Evolutionary conservation across 2,329 filamentous ascomycete genomes (phyloP), one percentile per base, ranked within the genome.

Genomic region (Pseudocercospora vitis): DNA sequence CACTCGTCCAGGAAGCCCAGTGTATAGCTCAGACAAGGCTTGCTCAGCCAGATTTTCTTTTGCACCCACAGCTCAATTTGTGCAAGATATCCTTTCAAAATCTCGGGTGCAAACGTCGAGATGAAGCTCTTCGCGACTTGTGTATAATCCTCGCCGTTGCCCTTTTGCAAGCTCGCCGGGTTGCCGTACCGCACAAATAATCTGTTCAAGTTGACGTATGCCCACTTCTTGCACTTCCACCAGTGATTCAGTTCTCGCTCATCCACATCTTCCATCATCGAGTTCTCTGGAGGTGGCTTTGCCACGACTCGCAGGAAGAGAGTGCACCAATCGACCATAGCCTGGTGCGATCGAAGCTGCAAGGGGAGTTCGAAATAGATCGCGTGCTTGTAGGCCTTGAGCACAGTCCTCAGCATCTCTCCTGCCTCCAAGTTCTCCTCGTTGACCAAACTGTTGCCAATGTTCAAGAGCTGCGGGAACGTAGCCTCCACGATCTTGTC

Each of bases 191-290:
- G 63, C 66, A 97, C 91, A 69, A 94, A 99, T 14, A 99, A 82
- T 58, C 94, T 84, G 76, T 99, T 99, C 64, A 99, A 76, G 73
- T 97, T 97, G 68, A 94, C 95, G 73, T 96, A 99, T 11, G 92
- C 88, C 94, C 94, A 97, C 75, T 99, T 99, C 85, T 97, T 97
- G 60, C 91, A 89, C 78, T 97, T 99, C 92, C 92, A 99, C 92
- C 94, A 99, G 72, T 96, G 91, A 70, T 96, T 91, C 66, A 87
- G 83, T 73, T 97, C 94, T 53, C 94, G 84, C 68, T 97, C 92
- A 54, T 89, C 85, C 48, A 87, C 76, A 56, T 89, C 89, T 56
- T 95, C 90, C 53, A 79, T 73, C 81, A 97, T 85, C 29, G 91
- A 87, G 63, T 80, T 84, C 52, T 87, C 81, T 3, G 94, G 94